Conservation (phyloP, 345 rosid genomes). For the Moricandia moricandioides region DNA sequence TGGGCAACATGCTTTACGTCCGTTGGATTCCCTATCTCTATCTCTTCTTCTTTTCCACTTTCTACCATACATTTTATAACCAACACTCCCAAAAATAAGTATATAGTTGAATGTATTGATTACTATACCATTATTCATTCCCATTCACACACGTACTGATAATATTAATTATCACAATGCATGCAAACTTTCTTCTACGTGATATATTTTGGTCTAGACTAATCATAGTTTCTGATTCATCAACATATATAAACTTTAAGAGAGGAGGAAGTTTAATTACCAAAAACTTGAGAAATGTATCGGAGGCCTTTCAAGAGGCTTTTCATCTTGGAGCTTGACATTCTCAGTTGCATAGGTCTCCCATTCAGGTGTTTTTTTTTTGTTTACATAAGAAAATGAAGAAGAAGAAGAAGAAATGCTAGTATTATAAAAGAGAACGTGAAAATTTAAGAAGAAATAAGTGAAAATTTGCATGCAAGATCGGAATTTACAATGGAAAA, state of each 20-base stretch:
- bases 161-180: neutral
- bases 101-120: neutral
- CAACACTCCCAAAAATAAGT: constrained; percentile 6
- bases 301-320: constrained; percentile 72
- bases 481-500: neutral
- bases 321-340: constrained; percentile 73
- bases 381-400: neutral
- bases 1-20: constrained; percentile 95
- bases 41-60: constrained; percentile 69
- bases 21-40: constrained; percentile 81
- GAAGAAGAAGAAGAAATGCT: neutral
- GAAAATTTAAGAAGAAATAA: neutral
- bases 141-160: neutral
- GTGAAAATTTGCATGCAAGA: constrained; percentile 6
- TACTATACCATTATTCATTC: neutral
- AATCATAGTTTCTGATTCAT: neutral
- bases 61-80: constrained; percentile 35
- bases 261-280: constrained; percentile 31
- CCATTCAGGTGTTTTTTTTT: neutral
- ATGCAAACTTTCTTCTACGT: neutral
- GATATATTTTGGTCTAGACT: too few relatives aligned
- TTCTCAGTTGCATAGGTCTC: constrained; percentile 24
- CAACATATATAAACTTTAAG: neutral
- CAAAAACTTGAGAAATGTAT: constrained; percentile 78
- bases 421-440: neutral